These are phyloP conservation scores for Cyberlindnera mississippiensis DNA, from an alignment of 805 yeast species.

Conservation along the genomic window DNA sequence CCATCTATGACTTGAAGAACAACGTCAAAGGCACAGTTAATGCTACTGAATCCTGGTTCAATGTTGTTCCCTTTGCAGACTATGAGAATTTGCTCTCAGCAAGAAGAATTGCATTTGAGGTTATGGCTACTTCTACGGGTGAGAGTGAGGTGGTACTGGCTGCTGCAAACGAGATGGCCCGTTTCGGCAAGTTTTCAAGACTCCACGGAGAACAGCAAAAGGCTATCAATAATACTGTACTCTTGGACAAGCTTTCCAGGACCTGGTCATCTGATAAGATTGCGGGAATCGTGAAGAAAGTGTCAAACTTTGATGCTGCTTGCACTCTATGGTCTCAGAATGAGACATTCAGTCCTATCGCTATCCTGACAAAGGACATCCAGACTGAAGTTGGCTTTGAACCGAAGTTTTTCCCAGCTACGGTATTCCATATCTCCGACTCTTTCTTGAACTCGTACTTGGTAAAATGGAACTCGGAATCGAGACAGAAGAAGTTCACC, in stretches of 20 bases:
- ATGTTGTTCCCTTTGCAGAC: slow-evolving; percentile 30
- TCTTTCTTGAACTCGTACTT: slow-evolving; percentile 36
- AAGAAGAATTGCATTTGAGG: slow-evolving; percentile 34
- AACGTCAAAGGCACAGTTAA: slow-evolving; percentile 10
- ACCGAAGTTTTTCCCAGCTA: slow-evolving; percentile 3
- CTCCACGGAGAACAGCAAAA: slow-evolving; percentile 41
- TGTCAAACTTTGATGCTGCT: slow-evolving; percentile 45
- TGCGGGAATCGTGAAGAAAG: slow-evolving; percentile 3
- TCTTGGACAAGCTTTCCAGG: slow-evolving; percentile 37
- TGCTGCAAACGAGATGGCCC: slow-evolving; percentile 35
- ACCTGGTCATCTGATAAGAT: slow-evolving; percentile 3
- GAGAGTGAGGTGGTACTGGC: slow-evolving; percentile 23
- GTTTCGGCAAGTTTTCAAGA: slow-evolving; percentile 42
- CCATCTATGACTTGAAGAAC: not conserved
- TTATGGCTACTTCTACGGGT: not conserved
- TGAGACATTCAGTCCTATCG: slow-evolving; percentile 54
- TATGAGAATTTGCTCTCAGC: slow-evolving; percentile 43
- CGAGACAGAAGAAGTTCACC: slow-evolving; percentile 63
- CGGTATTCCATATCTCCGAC: slow-evolving; percentile 17
- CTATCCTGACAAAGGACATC: slow-evolving; percentile 39
- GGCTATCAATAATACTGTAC: slow-evolving; percentile 45
- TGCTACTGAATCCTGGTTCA: slow-evolving; percentile 34
- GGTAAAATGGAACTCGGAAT: slow-evolving; percentile 67
- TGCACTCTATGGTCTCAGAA: slow-evolving; percentile 62
- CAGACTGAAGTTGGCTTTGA: slow-evolving; percentile 7